Evolutionary conservation across 2,329 filamentous ascomycete species (phyloP), one percentile per base, ranked within the genome.

Genomic region (Penicillium nordicum): DNA sequence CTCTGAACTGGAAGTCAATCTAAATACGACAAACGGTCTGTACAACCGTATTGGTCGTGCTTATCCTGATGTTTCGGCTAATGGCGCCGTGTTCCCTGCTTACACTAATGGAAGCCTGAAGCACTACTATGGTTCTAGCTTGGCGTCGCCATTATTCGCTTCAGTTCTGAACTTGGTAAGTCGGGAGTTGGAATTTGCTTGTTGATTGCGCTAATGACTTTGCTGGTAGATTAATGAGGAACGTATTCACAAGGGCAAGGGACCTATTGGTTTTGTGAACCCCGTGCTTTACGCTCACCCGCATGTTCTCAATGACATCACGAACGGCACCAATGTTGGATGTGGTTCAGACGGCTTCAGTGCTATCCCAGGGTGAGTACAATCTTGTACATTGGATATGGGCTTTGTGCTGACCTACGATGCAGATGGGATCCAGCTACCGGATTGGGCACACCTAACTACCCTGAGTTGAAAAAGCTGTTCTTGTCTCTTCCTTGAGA

Each of bases 201-300:
- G 6, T 23, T 27, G 11, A 5, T 18, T 41, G 6, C 32, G 40
- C 55, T 42, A 52, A 59, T 40, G 9, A 16, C 32, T 1, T 5
- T 29, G 16, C 27, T 2, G n/a, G 7, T 45, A 68, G 60, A 71
- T 82, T 36, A 82, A 82, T 57, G 80, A 82, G 64, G 78, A 78
- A 63, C 69, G 80, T 23, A 63, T 82, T 25, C 72, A 73, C 8
- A 70, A 65, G 0, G 76, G 76, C 2, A 82, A 81, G 67, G 67
- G 71, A 5, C 69, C 79, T 0, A 74, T 84, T 11, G 81, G 81
- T 0, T 83, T 83, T 60, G 67, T 83, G 21, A 80, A 83, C 49
- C 80, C 77, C 0, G 75, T 77, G 40, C 63, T 83, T 10, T 69
- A 72, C 51, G 62, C 57, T 25, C 58, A 70, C 45, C 62, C 63